These are phyloP conservation scores for Phalaenopsis hybrid DNA, from an alignment of 116 monocot genomes.

Conservation along the genomic window DNA sequence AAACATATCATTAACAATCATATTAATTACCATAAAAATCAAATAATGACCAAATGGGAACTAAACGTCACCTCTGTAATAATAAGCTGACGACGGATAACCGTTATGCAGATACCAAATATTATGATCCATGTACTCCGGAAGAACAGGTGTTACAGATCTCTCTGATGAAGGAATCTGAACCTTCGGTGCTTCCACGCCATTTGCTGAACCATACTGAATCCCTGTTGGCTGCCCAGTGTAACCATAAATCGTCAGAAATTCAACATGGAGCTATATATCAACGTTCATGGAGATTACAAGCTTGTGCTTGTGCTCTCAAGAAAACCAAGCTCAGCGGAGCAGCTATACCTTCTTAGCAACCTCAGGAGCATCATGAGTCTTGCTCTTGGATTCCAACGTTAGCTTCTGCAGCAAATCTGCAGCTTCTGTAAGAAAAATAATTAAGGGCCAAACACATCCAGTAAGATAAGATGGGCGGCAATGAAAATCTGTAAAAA, in stretches of 20 bases:
- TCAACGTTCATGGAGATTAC: neutral
- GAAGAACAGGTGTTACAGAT: constrained; percentile 42
- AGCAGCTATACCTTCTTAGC: constrained; percentile 46
- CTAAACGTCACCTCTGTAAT: constrained; percentile 49
- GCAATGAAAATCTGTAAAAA: neutral
- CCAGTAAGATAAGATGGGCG: neutral
- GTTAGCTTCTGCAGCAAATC: constrained; percentile 68
- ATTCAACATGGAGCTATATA: neutral
- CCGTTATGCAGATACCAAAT: constrained; percentile 48
- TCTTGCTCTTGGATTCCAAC: constrained; percentile 55
- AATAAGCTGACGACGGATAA: constrained; percentile 39
- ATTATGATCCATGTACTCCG: constrained; percentile 48
- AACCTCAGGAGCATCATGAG: constrained; percentile 37
- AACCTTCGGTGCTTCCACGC: constrained; percentile 14
- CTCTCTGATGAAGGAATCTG: constrained; percentile 28
- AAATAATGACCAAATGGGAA: neutral
- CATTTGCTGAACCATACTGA: constrained; percentile 25
- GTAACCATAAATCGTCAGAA: neutral
- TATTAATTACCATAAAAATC: neutral
- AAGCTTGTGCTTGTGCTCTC: neutral
- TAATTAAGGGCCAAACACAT: constrained; percentile 1
- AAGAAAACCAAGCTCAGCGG: neutral
- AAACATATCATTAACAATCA: neutral
- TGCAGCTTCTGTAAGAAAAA: constrained; percentile 44
- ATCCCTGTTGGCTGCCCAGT: constrained; percentile 14